These are phyloP conservation scores for Coleophoma eucalyptorum DNA, from an alignment of 2,329 filamentous ascomycete species.

Conservation along the genomic window DNA sequence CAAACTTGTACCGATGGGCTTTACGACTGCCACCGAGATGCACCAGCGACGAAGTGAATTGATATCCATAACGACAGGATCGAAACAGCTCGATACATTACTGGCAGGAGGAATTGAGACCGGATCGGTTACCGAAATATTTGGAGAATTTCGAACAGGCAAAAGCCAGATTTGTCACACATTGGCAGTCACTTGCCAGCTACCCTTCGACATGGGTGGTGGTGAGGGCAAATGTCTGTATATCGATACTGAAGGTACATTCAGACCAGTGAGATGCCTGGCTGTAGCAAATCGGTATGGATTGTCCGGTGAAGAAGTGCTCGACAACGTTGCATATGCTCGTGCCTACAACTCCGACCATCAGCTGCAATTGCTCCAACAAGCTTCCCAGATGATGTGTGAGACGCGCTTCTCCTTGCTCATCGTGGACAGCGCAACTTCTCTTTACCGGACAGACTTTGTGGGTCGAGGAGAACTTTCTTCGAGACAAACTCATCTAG, in stretches of 20 bases:
- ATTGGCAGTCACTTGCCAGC: conserved; percentile 93
- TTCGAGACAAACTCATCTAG: conserved; percentile 84
- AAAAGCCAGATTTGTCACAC: conserved; percentile 99
- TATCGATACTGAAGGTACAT: conserved; percentile 97
- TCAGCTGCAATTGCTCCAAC: conserved; percentile 89
- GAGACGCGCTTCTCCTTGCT: conserved; percentile 96
- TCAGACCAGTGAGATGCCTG: conserved; percentile 84
- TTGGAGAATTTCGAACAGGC: conserved; percentile 95
- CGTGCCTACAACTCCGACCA: conserved; percentile 98
- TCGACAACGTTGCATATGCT: conserved; percentile 98
- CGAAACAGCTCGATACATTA: conserved; percentile 93
- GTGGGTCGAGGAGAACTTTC: conserved; percentile 94
- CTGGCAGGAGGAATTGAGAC: conserved; percentile 94
- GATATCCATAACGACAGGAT: conserved; percentile 96
- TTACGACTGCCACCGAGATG: conserved; percentile 99
- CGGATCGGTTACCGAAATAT: conserved; percentile 95
- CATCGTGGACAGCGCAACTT: conserved; percentile 92
- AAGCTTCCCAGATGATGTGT: conserved; percentile 98
- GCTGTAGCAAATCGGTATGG: conserved; percentile 94
- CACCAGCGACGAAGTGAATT: conserved; percentile 94
- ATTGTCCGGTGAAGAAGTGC: conserved; percentile 90
- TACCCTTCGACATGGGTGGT: conserved; percentile 98
- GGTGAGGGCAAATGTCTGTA: conserved; percentile 98
- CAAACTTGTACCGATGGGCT: conserved; percentile 97
- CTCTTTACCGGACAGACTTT: conserved; percentile 95